Evolutionary conservation across 2,329 filamentous ascomycete genomes (phyloP).

Genomic region (Uncinocarpus reesii): DNA sequence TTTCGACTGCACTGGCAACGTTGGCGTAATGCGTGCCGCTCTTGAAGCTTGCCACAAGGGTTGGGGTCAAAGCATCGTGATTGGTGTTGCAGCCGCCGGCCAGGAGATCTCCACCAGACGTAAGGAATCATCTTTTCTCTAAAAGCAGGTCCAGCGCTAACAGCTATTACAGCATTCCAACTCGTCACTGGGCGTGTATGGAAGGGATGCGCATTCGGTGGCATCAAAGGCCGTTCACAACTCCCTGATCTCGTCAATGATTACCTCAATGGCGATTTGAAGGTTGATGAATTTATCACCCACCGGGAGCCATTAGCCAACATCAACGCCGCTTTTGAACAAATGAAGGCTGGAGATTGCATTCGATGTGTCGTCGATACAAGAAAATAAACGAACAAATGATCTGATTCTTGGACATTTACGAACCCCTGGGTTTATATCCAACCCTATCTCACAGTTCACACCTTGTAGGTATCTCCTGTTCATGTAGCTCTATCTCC

Average conservation of each 20-base stretch:
- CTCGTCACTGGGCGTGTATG: slow-evolving; percentile 94
- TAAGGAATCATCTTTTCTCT: slow-evolving; percentile 43
- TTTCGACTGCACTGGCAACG: slow-evolving; percentile 97
- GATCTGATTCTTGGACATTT: too few species aligned
- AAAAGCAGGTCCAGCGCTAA: neutral
- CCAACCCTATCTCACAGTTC: too few species aligned
- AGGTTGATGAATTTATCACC: slow-evolving; percentile 99
- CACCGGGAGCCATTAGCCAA: slow-evolving; percentile 72
- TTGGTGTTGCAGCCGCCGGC: slow-evolving; percentile 90
- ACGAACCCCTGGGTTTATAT: too few species aligned
- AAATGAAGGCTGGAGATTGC: slow-evolving; percentile 95
- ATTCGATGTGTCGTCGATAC: slow-evolving; percentile 84
- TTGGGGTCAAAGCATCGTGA: slow-evolving; percentile 96
- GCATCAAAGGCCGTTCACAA: slow-evolving; percentile 94
- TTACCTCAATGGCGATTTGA: slow-evolving; percentile 80
- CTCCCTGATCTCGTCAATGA: slow-evolving; percentile 77
- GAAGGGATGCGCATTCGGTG: slow-evolving; percentile 96
- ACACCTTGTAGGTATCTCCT: too few species aligned
- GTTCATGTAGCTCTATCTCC: too few species aligned
- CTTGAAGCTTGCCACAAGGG: slow-evolving; percentile 99
- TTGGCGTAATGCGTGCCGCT: slow-evolving; percentile 87
- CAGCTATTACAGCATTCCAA: slow-evolving; percentile 65
- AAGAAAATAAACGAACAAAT: slow-evolving; percentile 25
- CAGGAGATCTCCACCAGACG: slow-evolving; percentile 91
- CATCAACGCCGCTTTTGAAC: slow-evolving; percentile 83